A percentile compares a stretch with the other conserved stretches of the same genome.
Conservation (phyloP, 2,329 filamentous ascomycete species). For the Plenodomus lindquistii region DNA sequence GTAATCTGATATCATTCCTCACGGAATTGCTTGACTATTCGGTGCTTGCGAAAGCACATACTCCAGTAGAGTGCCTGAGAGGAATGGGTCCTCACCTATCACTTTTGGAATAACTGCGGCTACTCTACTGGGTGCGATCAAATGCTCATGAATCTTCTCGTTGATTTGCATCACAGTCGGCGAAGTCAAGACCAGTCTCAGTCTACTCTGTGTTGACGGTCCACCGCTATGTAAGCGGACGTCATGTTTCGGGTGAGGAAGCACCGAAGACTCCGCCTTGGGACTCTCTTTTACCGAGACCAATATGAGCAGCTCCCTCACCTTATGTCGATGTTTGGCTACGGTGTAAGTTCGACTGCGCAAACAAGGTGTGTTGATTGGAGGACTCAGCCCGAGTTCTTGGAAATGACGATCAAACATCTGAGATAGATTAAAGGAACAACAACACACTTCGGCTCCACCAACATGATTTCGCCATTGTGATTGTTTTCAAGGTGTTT, state of each 20-base stretch:
- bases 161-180: slow-evolving; percentile 8
- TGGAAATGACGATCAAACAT: slow-evolving; percentile 10
- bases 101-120: slow-evolving; percentile 16
- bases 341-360: background rate
- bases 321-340: background rate
- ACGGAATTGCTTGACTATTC: slow-evolving; percentile 11
- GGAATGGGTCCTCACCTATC: slow-evolving; percentile 14
- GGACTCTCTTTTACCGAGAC: background rate
- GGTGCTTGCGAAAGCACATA: slow-evolving; percentile 11
- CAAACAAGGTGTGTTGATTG: slow-evolving; percentile 8
- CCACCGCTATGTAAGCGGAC: too few relatives aligned
- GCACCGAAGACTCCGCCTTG: background rate
- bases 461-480: background rate
- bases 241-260: background rate
- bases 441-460: background rate
- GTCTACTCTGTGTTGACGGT: slow-evolving; percentile 2
- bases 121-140: slow-evolving; percentile 10
- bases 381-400: slow-evolving; percentile 9
- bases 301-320: background rate
- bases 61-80: slow-evolving; percentile 7
- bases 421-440: slow-evolving; percentile 16
- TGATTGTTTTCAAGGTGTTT: background rate
- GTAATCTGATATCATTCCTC: slow-evolving; percentile 9
- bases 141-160: slow-evolving; percentile 15
- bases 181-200: slow-evolving; percentile 12